Percentiles rank a stretch among this genome's conserved stretches.
Conservation (phyloP, 1,284 basidiomycete genomes). For the Ustilago trichophora region DNA sequence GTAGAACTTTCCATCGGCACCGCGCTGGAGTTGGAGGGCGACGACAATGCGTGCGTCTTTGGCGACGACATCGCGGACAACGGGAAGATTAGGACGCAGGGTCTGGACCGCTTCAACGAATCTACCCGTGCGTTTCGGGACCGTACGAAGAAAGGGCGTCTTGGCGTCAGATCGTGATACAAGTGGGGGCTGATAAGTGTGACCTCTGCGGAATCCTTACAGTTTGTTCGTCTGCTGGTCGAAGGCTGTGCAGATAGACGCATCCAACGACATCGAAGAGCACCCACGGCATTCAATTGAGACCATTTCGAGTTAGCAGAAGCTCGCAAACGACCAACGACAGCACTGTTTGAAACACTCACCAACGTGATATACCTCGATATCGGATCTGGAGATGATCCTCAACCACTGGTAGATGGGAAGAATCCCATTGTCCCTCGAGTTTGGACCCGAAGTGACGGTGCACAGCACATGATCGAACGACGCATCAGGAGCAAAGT, state of each 20-base stretch:
- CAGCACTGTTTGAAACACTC: conserved; percentile 12
- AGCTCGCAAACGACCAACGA: too few species aligned
- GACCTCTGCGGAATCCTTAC: conserved; percentile 1
- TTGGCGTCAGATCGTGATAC: neutral
- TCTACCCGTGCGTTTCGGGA: conserved; percentile 7
- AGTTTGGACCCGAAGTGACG: conserved; percentile 51
- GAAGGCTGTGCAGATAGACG: conserved; percentile 4
- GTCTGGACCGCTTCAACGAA: conserved; percentile 61
- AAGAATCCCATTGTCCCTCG: conserved; percentile 58
- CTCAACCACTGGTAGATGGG: conserved; percentile 65
- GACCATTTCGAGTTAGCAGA: too few species aligned
- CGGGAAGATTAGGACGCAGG: conserved; percentile 49
- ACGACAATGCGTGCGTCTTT: conserved; percentile 54
- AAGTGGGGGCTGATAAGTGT: too few species aligned
- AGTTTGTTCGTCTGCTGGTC: conserved; percentile 27
- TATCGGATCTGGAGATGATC: conserved; percentile 53
- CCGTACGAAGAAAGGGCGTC: neutral
- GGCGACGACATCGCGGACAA: conserved; percentile 23
- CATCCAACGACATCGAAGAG: too few species aligned
- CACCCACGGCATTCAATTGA: too few species aligned
- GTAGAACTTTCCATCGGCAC: conserved; percentile 62
- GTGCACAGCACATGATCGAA: conserved; percentile 64
- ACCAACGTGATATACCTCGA: conserved; percentile 58
- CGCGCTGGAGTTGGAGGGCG: conserved; percentile 52
- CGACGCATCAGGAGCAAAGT: conserved; percentile 59